phyloP scores from a whole-genome alignment of 2,329 filamentous ascomycete species.

The Fusarium sp. region DNA sequence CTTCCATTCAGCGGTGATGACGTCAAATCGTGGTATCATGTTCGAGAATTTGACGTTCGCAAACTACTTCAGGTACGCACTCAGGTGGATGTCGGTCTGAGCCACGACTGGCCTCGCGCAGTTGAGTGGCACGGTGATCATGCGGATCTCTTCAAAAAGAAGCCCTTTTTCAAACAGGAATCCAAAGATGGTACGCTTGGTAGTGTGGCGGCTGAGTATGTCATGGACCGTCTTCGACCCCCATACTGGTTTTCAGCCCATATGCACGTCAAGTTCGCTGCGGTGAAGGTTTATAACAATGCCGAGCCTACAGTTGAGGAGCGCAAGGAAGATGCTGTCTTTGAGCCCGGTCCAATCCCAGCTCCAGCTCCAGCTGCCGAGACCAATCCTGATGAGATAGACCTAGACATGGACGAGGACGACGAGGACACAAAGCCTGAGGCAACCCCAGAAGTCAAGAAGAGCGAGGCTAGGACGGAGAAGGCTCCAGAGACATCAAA shows the following conservation, averaged over 20 bases:
- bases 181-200: slow-evolving; percentile 81
- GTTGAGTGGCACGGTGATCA: slow-evolving; percentile 84
- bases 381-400: slow-evolving; percentile 76
- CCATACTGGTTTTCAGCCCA: slow-evolving; percentile 94
- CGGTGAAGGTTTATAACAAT: slow-evolving; percentile 70
- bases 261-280: slow-evolving; percentile 88
- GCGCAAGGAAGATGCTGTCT: slow-evolving; percentile 3
- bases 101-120: slow-evolving; percentile 93
- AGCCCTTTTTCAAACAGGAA: slow-evolving; percentile 81
- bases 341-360: slow-evolving; percentile 6
- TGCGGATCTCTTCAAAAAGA: slow-evolving; percentile 76
- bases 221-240: slow-evolving; percentile 85
- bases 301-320: slow-evolving; percentile 46
- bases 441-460: slow-evolving; percentile 2
- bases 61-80: slow-evolving; percentile 88
- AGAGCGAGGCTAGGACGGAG: slow-evolving; percentile 7
- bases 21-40: slow-evolving; percentile 86
- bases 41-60: slow-evolving; percentile 89
- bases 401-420: slow-evolving; percentile 73
- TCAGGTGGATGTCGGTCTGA: slow-evolving; percentile 91
- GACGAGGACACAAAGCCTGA: slow-evolving; percentile 27
- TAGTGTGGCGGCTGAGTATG: slow-evolving; percentile 81
- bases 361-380: slow-evolving; percentile 34
- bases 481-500: slow-evolving; percentile 39
- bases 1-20: slow-evolving; percentile 86